phyloP scores from a whole-genome alignment of 495 filamentous ascomycete species.

The Astrocystis sublimbata region DNA sequence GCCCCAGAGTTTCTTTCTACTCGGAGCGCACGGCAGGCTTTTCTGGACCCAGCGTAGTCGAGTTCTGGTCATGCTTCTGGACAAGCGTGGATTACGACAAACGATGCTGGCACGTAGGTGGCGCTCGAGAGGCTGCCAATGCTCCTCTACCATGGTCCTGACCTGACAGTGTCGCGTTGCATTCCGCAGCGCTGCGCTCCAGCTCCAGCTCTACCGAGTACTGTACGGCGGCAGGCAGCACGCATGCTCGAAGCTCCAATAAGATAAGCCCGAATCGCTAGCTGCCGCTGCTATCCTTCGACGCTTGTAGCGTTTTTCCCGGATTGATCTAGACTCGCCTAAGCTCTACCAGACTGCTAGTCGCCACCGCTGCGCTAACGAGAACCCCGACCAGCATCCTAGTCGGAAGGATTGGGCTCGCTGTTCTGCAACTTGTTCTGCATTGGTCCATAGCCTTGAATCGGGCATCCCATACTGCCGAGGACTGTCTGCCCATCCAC shows the following conservation, averaged over 20 bases:
- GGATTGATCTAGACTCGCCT: slow-evolving; percentile 12
- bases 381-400: not conserved
- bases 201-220: no score
- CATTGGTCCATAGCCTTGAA: not conserved
- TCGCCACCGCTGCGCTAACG: not conserved
- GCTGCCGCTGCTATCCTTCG: not conserved
- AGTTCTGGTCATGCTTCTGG: no score
- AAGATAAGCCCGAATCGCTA: not conserved
- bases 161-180: not conserved
- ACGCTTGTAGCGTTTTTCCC: not conserved
- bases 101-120: not conserved
- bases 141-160: no score
- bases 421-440: no score
- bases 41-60: no score
- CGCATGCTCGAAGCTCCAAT: not conserved
- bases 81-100: no score
- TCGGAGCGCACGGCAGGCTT: no score
- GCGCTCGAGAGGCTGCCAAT: not conserved
- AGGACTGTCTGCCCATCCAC: not conserved
- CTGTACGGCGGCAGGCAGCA: slow-evolving; percentile 3
- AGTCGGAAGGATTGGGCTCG: not conserved
- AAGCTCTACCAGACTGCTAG: not conserved
- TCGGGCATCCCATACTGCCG: not conserved
- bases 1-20: no score
- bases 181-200: not conserved